phyloP scores from a whole-genome alignment of 306 rosid species.

The Styphnolobium japonicum region DNA sequence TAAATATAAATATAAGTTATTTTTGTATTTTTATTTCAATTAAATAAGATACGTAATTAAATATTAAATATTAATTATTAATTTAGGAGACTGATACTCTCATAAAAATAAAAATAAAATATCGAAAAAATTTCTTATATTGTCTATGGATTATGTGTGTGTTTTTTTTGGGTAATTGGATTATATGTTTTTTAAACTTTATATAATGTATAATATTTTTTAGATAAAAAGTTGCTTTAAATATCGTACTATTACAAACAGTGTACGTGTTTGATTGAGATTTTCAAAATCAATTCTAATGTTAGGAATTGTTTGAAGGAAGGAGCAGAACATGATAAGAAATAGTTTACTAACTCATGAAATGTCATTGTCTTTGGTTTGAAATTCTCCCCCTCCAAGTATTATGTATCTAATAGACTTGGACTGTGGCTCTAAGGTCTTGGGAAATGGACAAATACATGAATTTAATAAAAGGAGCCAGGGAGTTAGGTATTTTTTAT shows the following conservation, averaged over 20 bases:
- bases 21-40: too few relatives aligned
- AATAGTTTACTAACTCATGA: not conserved
- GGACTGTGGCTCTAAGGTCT: not conserved
- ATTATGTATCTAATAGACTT: not conserved
- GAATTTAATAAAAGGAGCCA: not conserved
- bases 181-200: too few relatives aligned
- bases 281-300: not conserved
- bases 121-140: too few relatives aligned
- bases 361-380: conserved; percentile 17
- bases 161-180: too few relatives aligned
- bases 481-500: conserved; percentile 29
- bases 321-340: not conserved
- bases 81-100: too few relatives aligned
- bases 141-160: too few relatives aligned
- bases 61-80: too few relatives aligned
- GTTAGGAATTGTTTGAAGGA: not conserved
- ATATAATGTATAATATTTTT: not conserved
- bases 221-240: not conserved
- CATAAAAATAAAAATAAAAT: too few relatives aligned
- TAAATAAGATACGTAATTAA: too few relatives aligned
- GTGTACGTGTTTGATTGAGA: not conserved
- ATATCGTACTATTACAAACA: not conserved
- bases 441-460: conserved; percentile 7
- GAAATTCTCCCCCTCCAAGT: conserved; percentile 2
- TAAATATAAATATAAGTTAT: too few relatives aligned